Base-by-base conservation (phyloP, 2,329 filamentous ascomycete species). In the Fusarium tupiense region DNA sequence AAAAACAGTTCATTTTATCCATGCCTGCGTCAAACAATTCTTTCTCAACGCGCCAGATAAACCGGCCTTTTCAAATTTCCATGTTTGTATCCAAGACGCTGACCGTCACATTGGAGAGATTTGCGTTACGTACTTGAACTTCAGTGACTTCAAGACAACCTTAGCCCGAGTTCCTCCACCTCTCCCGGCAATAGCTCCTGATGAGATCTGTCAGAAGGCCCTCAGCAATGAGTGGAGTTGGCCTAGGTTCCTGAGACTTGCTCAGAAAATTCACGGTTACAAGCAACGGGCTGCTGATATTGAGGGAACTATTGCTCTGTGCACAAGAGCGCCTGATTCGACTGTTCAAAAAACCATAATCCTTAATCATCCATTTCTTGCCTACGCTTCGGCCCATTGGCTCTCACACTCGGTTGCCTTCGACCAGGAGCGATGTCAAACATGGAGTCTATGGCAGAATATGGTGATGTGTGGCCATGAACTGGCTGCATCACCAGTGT, bases 41-140 rank as follows among this genome's bases (percentile, higher is more conserved):
- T 60, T 60, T 17, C 26, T 40, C 8, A 13, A 8, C 0, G 2
- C 12, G 0, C 0, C 35, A 10, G 2, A 5, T 0, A 8, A 20
- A 1, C 3, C 31, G 1, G 2, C 3, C 0, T 6, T 49, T 2
- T 3, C 12, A 0, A 12, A 22, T 0, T 61, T 61, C 5, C 14
- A n/a, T 8, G 4, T 61, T 7, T 0, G 12, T 0, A 12, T 41
- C 0, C 1, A 41, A 26, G 24, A 49, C 0, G 41, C 41, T 0
- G 19, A 59, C 13, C 37, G 8, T 7, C 13, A 53, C 1, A 19
- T 40, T 1, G 46, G 58, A 6, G 37, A 61, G 0, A 5, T 61
- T 3, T 22, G 26, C 0, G 3, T 53, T 1, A 61, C 58, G 0
- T 61, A 61, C 17, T n/a, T 61, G 3, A 31, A 41, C 17, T 53